Evolutionary conservation across 495 filamentous ascomycete genomes (phyloP).

Genomic region (Penicillium salamii): DNA sequence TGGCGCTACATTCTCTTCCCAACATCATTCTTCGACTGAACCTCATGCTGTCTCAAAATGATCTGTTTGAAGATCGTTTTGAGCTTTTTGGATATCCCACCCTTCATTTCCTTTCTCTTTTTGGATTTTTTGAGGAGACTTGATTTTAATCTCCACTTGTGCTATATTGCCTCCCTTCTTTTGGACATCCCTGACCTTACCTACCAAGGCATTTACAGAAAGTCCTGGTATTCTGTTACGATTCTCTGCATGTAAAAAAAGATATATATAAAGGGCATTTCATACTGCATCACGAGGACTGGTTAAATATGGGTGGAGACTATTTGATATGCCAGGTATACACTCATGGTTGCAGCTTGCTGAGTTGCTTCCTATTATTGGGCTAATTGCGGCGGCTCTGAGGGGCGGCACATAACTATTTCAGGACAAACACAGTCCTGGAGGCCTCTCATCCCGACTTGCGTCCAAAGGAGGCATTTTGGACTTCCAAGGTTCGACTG

Average conservation of each 20-base stretch:
- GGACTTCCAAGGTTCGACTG: no score
- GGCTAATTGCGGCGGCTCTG: no score
- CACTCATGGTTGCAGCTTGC: no score
- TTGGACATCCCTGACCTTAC: slow-evolving; percentile 3
- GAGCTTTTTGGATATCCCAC: background rate
- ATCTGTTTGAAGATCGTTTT: background rate
- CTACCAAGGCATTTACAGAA: background rate
- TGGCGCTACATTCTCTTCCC: background rate
- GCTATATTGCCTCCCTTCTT: background rate
- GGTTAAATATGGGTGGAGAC: background rate
- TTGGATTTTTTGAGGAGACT: background rate
- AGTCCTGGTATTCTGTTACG: background rate
- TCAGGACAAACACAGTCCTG: no score
- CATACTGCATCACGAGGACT: background rate
- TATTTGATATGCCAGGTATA: background rate
- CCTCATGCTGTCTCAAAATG: slow-evolving; percentile 1
- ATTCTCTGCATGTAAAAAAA: background rate
- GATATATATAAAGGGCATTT: background rate
- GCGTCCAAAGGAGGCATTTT: no score
- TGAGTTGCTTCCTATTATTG: no score
- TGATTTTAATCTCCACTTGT: background rate
- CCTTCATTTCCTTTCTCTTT: background rate
- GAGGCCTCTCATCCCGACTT: no score
- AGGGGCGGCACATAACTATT: no score
- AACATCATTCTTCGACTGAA: slow-evolving; percentile 3